Evolutionary conservation across 2,329 filamentous ascomycete species (phyloP).

Genomic region (Trichophyton schoenleinii): DNA sequence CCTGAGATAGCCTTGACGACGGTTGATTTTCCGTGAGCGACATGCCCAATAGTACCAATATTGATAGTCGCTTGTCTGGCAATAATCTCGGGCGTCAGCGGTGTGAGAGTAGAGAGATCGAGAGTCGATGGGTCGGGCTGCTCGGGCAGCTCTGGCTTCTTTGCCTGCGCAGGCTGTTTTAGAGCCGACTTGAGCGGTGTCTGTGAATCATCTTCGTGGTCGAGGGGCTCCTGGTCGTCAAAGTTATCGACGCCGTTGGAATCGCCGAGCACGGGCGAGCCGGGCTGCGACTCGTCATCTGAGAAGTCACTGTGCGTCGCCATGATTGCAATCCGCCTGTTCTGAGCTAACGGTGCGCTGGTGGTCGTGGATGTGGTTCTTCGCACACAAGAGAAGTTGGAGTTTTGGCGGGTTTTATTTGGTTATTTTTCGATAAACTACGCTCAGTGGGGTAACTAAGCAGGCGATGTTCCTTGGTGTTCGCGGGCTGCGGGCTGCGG

Average conservation of each 20-base stretch:
- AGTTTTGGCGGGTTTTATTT: not conserved
- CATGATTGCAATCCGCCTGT: conserved; percentile 29
- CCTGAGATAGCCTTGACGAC: conserved; percentile 99
- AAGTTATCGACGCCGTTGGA: conserved; percentile 47
- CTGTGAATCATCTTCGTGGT: conserved; percentile 46
- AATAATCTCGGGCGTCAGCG: conserved; percentile 92
- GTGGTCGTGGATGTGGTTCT: not conserved
- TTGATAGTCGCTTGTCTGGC: conserved; percentile 97
- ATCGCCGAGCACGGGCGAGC: conserved; percentile 39
- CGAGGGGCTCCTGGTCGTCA: conserved; percentile 59
- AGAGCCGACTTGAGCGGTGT: conserved; percentile 63
- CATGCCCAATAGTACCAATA: conserved; percentile 95
- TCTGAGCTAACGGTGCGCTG: not conserved
- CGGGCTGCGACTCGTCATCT: conserved; percentile 43
- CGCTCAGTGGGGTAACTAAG: not conserved
- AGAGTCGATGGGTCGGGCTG: conserved; percentile 88
- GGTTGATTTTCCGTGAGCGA: conserved; percentile 97
- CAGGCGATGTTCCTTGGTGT: not conserved
- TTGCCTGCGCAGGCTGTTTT: conserved; percentile 58
- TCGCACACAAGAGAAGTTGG: not conserved
- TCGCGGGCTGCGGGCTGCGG: not conserved
- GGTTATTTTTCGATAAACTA: not conserved
- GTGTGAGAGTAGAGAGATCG: conserved; percentile 66
- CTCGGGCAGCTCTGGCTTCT: conserved; percentile 60
- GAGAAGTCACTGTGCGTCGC: conserved; percentile 45